Base-by-base conservation (phyloP, 441 rosid species). In the Flueggea neowawraea region DNA sequence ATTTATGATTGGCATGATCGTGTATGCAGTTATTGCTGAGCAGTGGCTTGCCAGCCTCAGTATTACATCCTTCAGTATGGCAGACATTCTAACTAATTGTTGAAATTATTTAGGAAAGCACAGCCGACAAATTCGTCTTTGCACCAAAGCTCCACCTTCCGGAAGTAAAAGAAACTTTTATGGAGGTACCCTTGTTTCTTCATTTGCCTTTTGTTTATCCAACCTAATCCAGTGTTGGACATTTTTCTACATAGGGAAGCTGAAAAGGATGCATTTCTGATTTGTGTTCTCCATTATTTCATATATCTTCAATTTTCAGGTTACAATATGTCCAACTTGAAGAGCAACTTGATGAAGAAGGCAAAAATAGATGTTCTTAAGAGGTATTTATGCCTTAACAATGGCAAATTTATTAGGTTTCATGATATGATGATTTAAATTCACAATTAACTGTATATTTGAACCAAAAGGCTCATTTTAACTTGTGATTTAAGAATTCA, bases 281-380 rank as follows among this genome's bases (percentile, higher is more conserved):
- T 16, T 64, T 16, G 8, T 16, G 10, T 57, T 10, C 11, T 50
- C 47, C 48, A 43, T 61, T 54, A 44, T 59, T 60, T 22, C 31
- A 47, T 61, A 28, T 64, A n/a, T 22, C 1, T 22, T 22, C 28
- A 22, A 22, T 67, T 31, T 65, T 72, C 89, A 28, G 81, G 91
- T 59, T 83, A 69, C 80, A 82, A 81, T 66, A 63, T 81, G 61
- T 83, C 88, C 57, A 61, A 85, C 64, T 69, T 58, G 58, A 94
- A 85, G 83, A 78, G 95, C 82, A 89, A 82, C 73, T 72, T 90
- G 70, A 85, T 90, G 97, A 94, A 89, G 87, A 94, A 90, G 74
- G 85, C 93, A 14, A 94, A 83, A 75, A 13, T 84, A 60, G 98
- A 94, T 31, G 44, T 87, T 60, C 86, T 83, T 31, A 85, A 85